phyloP scores from a whole-genome alignment of 345 rosid species.

The Odontarrhena argentea region DNA sequence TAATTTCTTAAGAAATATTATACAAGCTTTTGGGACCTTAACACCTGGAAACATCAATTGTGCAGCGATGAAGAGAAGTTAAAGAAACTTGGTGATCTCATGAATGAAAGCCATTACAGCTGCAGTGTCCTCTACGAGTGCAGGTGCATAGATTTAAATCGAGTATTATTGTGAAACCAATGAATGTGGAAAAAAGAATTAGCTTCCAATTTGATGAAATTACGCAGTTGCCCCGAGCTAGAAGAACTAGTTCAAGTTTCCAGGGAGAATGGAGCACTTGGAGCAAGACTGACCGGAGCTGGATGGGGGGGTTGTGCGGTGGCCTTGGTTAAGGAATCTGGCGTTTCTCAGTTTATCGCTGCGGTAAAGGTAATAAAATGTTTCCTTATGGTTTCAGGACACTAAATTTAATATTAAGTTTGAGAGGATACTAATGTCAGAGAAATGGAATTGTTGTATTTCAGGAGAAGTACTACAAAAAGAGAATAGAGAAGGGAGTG shows the following conservation, averaged over 20 bases:
- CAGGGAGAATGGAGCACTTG: slow-evolving; percentile 76
- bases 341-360: slow-evolving; percentile 80
- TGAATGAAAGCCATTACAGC: slow-evolving; percentile 94
- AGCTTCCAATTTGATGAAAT: neutral
- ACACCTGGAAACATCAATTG: slow-evolving; percentile 16
- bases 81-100: slow-evolving; percentile 85
- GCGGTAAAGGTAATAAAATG: slow-evolving; percentile 62
- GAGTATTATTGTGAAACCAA: slow-evolving; percentile 1
- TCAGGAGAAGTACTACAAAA: slow-evolving; percentile 81
- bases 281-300: slow-evolving; percentile 97
- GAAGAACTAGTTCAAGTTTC: slow-evolving; percentile 81
- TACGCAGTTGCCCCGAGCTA: slow-evolving; percentile 83
- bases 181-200: neutral
- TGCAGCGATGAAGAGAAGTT: slow-evolving; percentile 85
- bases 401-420: neutral
- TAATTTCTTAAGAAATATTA: neutral
- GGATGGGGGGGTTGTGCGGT: slow-evolving; percentile 99
- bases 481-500: slow-evolving; percentile 72
- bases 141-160: slow-evolving; percentile 55
- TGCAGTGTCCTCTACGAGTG: slow-evolving; percentile 90
- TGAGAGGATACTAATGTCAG: neutral
- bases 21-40: slow-evolving; percentile 8
- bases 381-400: slow-evolving; percentile 3
- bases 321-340: slow-evolving; percentile 75
- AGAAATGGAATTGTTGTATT: neutral